phyloP scores from a whole-genome alignment of 2,329 filamentous ascomycete species.

The Cercospora nicotianae region DNA sequence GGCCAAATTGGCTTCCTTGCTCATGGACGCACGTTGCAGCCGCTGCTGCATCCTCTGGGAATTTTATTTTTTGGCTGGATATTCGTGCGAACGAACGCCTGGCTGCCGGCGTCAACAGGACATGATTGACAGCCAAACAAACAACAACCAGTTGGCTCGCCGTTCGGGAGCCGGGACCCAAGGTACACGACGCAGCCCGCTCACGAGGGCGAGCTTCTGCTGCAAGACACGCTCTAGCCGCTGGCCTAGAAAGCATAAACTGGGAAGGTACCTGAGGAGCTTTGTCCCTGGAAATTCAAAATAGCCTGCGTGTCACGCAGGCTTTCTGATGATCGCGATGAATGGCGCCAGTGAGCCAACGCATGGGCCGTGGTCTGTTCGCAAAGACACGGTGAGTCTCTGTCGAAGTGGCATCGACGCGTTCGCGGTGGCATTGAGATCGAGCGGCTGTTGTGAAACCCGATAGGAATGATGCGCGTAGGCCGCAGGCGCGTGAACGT shows the following conservation, averaged over 20 bases:
- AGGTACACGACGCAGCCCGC: not conserved
- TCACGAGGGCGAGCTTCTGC: slow-evolving; percentile 2
- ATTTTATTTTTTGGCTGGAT: not conserved
- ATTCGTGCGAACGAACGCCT: not conserved
- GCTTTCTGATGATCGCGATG: not conserved
- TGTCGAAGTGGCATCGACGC: not conserved
- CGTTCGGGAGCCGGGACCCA: not conserved
- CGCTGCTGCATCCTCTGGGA: not conserved
- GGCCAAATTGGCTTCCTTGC: slow-evolving; percentile 1
- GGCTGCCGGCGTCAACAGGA: not conserved
- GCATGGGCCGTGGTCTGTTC: not conserved
- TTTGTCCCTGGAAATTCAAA: not conserved
- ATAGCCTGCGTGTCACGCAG: not conserved
- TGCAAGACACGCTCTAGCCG: slow-evolving; percentile 5
- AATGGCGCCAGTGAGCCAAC: not conserved
- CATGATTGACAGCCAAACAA: not conserved
- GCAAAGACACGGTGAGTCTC: not conserved
- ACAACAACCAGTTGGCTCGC: not conserved
- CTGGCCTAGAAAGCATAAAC: not conserved
- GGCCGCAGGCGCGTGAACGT: slow-evolving; percentile 10
- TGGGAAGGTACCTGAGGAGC: slow-evolving; percentile 5
- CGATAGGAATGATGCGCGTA: slow-evolving; percentile 14
- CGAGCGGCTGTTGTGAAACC: slow-evolving; percentile 4
- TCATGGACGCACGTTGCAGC: not conserved
- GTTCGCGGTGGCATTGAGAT: not conserved